Percentiles rank a stretch among this genome's conserved stretches.
Evolutionary conservation across 441 rosid genomes (phyloP).

Genomic region (Sinapis alba): DNA sequence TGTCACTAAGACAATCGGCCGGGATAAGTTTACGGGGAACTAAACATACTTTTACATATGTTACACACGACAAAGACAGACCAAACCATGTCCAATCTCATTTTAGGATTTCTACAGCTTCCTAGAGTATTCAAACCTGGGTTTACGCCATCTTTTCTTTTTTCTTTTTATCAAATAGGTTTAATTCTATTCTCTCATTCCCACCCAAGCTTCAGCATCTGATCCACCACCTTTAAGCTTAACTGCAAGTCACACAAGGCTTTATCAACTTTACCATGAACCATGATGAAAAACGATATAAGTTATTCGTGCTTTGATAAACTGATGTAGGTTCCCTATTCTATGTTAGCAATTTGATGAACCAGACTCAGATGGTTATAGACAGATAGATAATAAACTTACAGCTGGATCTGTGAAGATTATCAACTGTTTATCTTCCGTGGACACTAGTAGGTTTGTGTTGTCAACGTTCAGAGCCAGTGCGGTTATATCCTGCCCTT

Average conservation of each 20-base stretch:
- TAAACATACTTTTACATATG: conserved; percentile 37
- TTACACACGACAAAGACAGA: conserved; percentile 21
- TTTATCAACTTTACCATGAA: conserved; percentile 1
- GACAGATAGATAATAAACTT: conserved; percentile 47
- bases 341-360: neutral
- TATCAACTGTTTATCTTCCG: conserved; percentile 89
- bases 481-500: conserved; percentile 90
- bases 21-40: conserved; percentile 5
- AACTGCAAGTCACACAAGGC: conserved; percentile 52
- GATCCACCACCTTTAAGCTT: conserved; percentile 96
- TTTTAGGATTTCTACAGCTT: conserved; percentile 6
- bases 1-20: neutral
- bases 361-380: neutral
- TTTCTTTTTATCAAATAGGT: conserved; percentile 60
- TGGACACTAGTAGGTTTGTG: conserved; percentile 92
- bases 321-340: neutral
- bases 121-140: neutral
- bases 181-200: conserved; percentile 62
- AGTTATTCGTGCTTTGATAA: neutral
- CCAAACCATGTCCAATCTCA: conserved; percentile 32
- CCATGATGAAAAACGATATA: neutral
- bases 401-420: conserved; percentile 97
- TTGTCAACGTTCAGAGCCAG: conserved; percentile 78
- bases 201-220: conserved; percentile 98
- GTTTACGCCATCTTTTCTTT: conserved; percentile 30